Evolutionary conservation across 1,284 basidiomycete species (phyloP), one percentile per base, ranked within the genome.

Genomic region (Papiliotrema laurentii): DNA sequence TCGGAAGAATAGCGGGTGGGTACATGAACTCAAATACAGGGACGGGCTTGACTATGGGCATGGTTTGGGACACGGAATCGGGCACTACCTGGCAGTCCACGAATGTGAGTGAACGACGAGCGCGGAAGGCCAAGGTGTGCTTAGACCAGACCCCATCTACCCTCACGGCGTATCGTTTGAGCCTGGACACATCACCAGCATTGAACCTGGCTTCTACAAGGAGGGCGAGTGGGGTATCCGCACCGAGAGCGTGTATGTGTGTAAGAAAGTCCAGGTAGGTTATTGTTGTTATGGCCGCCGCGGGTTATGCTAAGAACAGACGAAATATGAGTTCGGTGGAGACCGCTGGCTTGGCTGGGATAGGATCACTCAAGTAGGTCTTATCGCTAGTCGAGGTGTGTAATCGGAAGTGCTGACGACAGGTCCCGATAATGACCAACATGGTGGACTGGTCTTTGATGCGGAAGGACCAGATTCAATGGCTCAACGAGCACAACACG

Each of bases 401-500:
- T 13, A 49, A 38, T 35, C 39, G 19, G 18, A 31, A n/a, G 27
- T 10, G 14, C 16, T 41, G 45, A 48, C 13, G 7, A 13, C 55
- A 74, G 69, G 90, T 93, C 4, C 94, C 96, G 0, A 96, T 98
- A 64, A 88, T 94, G 75, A 89, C 87, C 2, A 82, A 83, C 59
- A 86, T 98, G 80, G 83, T 97, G 47, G 88, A 92, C 64, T 83
- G 85, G 49, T 77, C 73, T 35, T 82, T 97, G 80, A 79, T 97
- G 55, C 83, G 83, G 11, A 86, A 84, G 63, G 85, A 86, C 50
- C 92, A 98, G 77, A 85, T 85, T 62, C 74, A 81, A 51, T 97
- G 93, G 93, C 67, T 98, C 47, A 93, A 91, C 79, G 83, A 84
- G 27, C 93, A 98, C 71, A 96, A 98, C 71, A 82, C 82, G 65